Conservation (phyloP, 345 rosid genomes). For the Leavenworthia alabamica region DNA sequence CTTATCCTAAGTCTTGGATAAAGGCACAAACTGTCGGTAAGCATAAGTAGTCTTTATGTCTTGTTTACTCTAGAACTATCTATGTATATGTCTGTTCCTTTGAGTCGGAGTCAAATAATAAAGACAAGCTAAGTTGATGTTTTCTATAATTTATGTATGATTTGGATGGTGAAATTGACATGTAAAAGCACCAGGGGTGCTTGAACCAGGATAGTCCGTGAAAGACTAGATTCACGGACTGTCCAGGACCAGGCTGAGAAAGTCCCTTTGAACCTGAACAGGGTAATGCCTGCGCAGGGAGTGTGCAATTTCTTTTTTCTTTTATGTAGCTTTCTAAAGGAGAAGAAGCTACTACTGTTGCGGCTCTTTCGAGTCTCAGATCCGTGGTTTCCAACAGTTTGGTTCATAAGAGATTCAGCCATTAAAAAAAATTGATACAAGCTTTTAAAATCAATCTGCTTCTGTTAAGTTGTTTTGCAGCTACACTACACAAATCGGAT, state of each 20-base stretch:
- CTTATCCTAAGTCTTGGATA: conserved; percentile 4
- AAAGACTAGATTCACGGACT: conserved; percentile 13
- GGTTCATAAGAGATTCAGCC: neutral
- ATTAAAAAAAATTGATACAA: neutral
- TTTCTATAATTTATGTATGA: conserved; percentile 10
- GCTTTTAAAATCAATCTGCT: neutral
- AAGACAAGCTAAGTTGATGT: conserved; percentile 22
- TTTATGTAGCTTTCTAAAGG: conserved; percentile 41
- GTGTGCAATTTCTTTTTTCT: conserved; percentile 61
- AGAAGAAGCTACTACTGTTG: conserved; percentile 31
- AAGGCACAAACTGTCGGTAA: conserved; percentile 47
- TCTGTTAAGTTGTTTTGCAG: neutral
- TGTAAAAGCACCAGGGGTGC: conserved; percentile 97
- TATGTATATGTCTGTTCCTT: conserved; percentile 27
- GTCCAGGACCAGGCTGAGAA: conserved; percentile 81
- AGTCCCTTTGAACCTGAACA: conserved; percentile 99
- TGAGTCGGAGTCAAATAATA: conserved; percentile 28
- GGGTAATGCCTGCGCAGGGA: conserved; percentile 99
- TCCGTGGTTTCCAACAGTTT: neutral
- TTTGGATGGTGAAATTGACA: conserved; percentile 43
- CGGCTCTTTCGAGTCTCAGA: neutral
- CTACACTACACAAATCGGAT: neutral
- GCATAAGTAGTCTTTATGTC: conserved; percentile 38
- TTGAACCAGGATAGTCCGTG: conserved; percentile 47
- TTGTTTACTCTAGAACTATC: conserved; percentile 29